Evolutionary conservation across 352 stramenopile genomes (phyloP).

Genomic region (Phytopythium boreale): DNA sequence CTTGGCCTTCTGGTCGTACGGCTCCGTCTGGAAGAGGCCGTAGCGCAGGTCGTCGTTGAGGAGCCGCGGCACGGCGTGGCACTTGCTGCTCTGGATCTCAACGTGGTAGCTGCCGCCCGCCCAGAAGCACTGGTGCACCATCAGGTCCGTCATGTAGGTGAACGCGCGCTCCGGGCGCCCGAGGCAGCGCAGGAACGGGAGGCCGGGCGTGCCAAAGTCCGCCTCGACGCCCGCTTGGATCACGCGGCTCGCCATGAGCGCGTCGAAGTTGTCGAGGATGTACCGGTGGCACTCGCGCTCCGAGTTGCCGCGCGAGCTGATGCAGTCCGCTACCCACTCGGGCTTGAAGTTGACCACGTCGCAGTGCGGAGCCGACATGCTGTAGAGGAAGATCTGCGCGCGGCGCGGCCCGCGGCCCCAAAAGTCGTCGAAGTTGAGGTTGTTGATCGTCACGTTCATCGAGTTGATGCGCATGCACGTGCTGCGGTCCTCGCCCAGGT

Average conservation of each 20-base stretch:
- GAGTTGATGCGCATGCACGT: conserved; percentile 42
- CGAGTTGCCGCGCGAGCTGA: conserved; percentile 19
- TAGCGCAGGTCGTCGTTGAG: conserved; percentile 37
- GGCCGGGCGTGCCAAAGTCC: conserved; percentile 40
- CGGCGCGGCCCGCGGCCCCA: conserved; percentile 37
- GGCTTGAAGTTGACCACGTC: conserved; percentile 35
- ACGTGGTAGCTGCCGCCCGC: conserved; percentile 41
- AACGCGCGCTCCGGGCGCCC: conserved; percentile 36
- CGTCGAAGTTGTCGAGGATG: conserved; percentile 50
- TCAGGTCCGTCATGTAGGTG: conserved; percentile 55
- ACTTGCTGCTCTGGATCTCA: conserved; percentile 55
- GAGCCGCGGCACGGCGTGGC: conserved; percentile 36
- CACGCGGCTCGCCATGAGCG: conserved; percentile 21
- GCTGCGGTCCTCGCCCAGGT: conserved; percentile 35
- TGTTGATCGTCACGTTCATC: conserved; percentile 31
- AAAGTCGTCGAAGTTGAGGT: conserved; percentile 40
- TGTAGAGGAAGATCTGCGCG: conserved; percentile 36
- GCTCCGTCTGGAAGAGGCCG: conserved; percentile 43
- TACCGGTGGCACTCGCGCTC: conserved; percentile 31
- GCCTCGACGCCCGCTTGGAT: conserved; percentile 35
- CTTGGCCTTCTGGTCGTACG: conserved; percentile 31
- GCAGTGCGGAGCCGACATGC: conserved; percentile 44
- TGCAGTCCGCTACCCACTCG: conserved; percentile 37
- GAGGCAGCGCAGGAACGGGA: conserved; percentile 47
- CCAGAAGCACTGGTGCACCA: conserved; percentile 59